Evolutionary conservation across 1,139 yeast genomes (phyloP), one percentile per base, ranked within the genome.

Genomic region (Pichiaceae sp.): DNA sequence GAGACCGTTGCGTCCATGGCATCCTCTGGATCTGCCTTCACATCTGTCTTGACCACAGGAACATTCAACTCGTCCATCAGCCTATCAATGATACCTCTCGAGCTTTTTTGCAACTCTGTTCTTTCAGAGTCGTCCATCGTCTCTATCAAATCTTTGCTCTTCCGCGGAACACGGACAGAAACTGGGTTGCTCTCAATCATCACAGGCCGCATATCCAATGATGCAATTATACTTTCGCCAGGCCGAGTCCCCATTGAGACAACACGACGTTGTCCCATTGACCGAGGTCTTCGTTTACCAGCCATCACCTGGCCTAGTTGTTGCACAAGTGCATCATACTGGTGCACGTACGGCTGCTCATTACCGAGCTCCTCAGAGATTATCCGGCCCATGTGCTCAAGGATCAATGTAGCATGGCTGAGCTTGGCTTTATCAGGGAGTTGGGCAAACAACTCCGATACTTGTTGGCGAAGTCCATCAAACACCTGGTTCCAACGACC

Each of bases 401-500:
- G 14, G 8, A 34, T 23, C 9, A 21, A 29, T 11, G 17, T 23
- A 4, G 30, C 28, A 14, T 28, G 32, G 38, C 25, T 40, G 31
- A 17, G 31, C 14, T 45, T 39, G n/a, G 33, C 33, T 23, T 38
- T 37, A 11, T 38, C 31, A n/a, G 35, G 32, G 14, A 65, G 48
- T 26, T 64, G 63, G 2, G 45, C 47, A 3, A 64, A 40, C 14
- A 59, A 42, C 17, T 47, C 49, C 1, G 53, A 52, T 6, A 70
- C 52, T 43, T 72, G 73, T 4, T 56, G 54, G 33, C 67, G 59
- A 36, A 76, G 50, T 41, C 62, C 67, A 12, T 53, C 56, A 44
- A 75, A 75, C 1, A 76, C 59, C 20, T 66, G 64, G 41, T 65
- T 59, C 87, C 86, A 79, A 46, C 74, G 67, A 25, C 62, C 60